phyloP scores from a whole-genome alignment of 1,139 yeast species.

The Pichia sp. region DNA sequence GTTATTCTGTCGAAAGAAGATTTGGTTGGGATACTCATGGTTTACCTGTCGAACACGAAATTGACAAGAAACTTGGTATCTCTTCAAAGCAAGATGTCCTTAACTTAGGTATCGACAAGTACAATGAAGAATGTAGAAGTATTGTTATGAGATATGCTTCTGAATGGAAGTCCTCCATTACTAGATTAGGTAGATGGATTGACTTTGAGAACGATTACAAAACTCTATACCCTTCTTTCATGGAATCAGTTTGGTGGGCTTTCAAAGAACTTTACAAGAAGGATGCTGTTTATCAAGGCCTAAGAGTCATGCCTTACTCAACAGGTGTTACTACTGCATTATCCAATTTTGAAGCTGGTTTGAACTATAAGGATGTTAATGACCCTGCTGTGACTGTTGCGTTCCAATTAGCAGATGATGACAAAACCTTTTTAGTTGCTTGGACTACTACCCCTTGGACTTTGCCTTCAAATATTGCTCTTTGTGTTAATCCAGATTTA shows the following conservation, averaged over 20 bases:
- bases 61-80: slow-evolving; percentile 93
- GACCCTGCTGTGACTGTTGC: slow-evolving; percentile 96
- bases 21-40: slow-evolving; percentile 99
- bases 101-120: slow-evolving; percentile 87
- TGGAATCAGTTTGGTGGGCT: slow-evolving; percentile 99
- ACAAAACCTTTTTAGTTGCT: slow-evolving; percentile 78
- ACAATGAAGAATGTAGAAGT: slow-evolving; percentile 88
- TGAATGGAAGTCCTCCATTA: slow-evolving; percentile 90
- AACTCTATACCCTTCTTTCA: slow-evolving; percentile 87
- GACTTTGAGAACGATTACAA: slow-evolving; percentile 98
- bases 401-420: slow-evolving; percentile 74
- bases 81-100: slow-evolving; percentile 91
- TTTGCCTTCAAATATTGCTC: slow-evolving; percentile 84
- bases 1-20: slow-evolving; percentile 90
- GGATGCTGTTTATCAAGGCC: slow-evolving; percentile 86
- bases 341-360: slow-evolving; percentile 97
- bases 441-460: slow-evolving; percentile 99
- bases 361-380: slow-evolving; percentile 91
- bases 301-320: slow-evolving; percentile 97
- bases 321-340: slow-evolving; percentile 96
- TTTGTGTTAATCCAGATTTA: slow-evolving; percentile 84
- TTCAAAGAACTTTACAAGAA: slow-evolving; percentile 82
- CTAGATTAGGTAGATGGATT: slow-evolving; percentile 97
- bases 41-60: slow-evolving; percentile 95
- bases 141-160: slow-evolving; percentile 96